A percentile compares a stretch with the other conserved stretches of the same genome.
Conservation (phyloP, 768 basidiomycete species). For the Royoungia palumana region DNA sequence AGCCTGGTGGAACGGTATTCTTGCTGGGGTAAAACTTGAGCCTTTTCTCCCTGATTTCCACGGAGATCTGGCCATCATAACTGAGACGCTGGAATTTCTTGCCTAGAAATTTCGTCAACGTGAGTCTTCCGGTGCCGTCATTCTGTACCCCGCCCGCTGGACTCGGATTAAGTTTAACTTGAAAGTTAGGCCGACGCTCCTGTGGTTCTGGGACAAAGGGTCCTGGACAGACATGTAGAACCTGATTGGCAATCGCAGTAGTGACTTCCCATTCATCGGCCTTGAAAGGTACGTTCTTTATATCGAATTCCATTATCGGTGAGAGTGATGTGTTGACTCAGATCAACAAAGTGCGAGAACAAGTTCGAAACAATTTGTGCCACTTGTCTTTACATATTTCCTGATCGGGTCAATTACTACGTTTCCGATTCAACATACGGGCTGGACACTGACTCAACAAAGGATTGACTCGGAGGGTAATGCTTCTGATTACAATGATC, state of each 20-base stretch:
- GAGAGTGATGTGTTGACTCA: too few relatives aligned
- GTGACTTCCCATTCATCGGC: slow-evolving; percentile 56
- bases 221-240: slow-evolving; percentile 47
- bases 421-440: too few relatives aligned
- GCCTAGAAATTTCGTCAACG: slow-evolving; percentile 34
- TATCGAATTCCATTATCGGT: slow-evolving; percentile 37
- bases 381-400: too few relatives aligned
- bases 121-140: slow-evolving; percentile 45
- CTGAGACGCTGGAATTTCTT: slow-evolving; percentile 46
- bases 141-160: slow-evolving; percentile 53
- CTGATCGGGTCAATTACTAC: too few relatives aligned
- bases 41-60: slow-evolving; percentile 41
- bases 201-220: slow-evolving; percentile 21
- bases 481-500: too few relatives aligned
- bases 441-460: too few relatives aligned
- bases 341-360: too few relatives aligned
- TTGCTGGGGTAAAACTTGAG: slow-evolving; percentile 28
- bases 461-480: too few relatives aligned
- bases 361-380: too few relatives aligned
- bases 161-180: slow-evolving; percentile 49
- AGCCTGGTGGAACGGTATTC: slow-evolving; percentile 3
- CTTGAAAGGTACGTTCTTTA: slow-evolving; percentile 33
- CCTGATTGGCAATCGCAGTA: slow-evolving; percentile 44
- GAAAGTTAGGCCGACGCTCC: slow-evolving; percentile 52
- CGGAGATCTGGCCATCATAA: slow-evolving; percentile 32